Base-by-base conservation (phyloP, 2,329 filamentous ascomycete species). In the Boeremia exigua region DNA sequence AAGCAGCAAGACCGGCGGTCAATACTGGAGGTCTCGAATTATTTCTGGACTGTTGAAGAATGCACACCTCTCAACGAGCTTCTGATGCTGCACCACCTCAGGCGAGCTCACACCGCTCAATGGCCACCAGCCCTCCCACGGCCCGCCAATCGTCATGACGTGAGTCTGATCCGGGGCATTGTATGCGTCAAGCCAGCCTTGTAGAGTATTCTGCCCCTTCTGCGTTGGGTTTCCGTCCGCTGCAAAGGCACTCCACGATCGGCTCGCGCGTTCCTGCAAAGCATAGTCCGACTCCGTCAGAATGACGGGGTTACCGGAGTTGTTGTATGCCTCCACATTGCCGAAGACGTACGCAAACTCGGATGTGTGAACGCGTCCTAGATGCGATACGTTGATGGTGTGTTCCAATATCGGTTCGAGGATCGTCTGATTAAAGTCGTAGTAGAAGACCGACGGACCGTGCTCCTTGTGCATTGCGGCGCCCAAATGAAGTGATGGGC, bases 351-450 rank as follows among this genome's bases (percentile, higher is more conserved):
- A 85, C 5, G 80, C 78, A 25, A 84, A 79, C 47, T 85, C 83
- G 0, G 81, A 80, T 0, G 80, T 82, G 63, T 86, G 83, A 5
- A 82, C 73, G 0, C 79, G 71, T 27, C 82, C 82, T 5, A 80
- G 62, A 1, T 79, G 79, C 1, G 74, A 69, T 3, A 70, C 59
- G 9, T 74, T 73, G 19, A 61, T 61, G 7, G 57, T 38, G 3
- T 70, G 47, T 9, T 69, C 67, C n/a, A 84, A 64, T 28, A 80
- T 74, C 0, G 77, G 73, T 3, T 77, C 78, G 2, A 83, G 69
- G n/a, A 85, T 75, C 0, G 82, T 85, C 61, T 84, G 81, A 65
- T 85, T 85, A 71, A 80, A 81, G 56, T 79, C 70, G 66, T 81
- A 84, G 1, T 83, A 68, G 62, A 80, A 85, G 4, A 82, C 79